Conservation (phyloP, 75 land plant species). For the Sequoiadendron giganteum region DNA sequence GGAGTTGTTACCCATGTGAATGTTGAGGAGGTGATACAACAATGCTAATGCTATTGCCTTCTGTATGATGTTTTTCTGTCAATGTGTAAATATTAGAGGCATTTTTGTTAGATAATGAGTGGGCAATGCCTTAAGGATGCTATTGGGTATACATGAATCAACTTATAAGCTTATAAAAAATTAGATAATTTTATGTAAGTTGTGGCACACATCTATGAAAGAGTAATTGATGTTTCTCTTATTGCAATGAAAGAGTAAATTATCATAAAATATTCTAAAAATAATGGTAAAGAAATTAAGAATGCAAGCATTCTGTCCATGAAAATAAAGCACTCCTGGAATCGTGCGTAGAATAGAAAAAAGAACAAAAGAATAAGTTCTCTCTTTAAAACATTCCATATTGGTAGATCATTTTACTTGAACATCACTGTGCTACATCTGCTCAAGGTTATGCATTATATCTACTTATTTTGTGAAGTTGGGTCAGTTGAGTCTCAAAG, state of each 20-base stretch:
- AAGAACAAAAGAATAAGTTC: not conserved
- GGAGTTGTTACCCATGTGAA: not conserved
- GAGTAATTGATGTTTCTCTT: not conserved
- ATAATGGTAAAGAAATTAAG: not conserved
- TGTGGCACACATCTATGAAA: not conserved
- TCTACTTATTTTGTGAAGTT: not conserved
- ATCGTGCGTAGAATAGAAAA: not conserved
- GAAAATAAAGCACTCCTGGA: not conserved
- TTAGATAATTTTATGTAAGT: not conserved
- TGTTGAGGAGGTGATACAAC: not conserved
- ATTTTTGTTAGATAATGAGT: not conserved
- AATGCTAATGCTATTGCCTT: not conserved
- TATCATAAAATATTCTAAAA: not conserved
- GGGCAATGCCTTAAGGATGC: not conserved
- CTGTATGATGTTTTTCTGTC: not conserved
- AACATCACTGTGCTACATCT: not conserved
- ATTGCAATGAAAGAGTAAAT: not conserved
- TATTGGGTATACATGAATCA: not conserved
- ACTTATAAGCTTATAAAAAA: not conserved
- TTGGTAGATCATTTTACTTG: not conserved
- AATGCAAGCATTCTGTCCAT: not conserved
- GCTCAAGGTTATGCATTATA: not conserved
- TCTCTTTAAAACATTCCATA: not conserved
- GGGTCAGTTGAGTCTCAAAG: not conserved
- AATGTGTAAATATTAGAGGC: not conserved